These are phyloP conservation scores for Backusella luteola DNA, from an alignment of 192 early-diverging fungal genomes.

Conservation along the genomic window DNA sequence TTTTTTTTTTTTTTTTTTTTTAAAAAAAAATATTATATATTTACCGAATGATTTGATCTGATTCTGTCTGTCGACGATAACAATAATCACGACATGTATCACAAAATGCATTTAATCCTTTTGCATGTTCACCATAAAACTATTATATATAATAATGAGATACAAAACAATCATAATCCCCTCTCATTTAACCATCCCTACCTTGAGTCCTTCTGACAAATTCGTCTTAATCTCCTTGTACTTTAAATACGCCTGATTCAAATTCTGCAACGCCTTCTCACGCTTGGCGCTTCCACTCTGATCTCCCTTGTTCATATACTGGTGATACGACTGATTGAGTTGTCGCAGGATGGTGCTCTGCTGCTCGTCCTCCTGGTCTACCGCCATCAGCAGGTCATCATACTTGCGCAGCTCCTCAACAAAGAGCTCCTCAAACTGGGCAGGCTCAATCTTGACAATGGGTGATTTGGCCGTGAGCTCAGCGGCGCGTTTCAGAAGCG, in stretches of 20 bases:
- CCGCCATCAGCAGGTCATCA: slow-evolving; percentile 54
- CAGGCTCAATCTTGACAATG: slow-evolving; percentile 67
- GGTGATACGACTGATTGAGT: slow-evolving; percentile 62
- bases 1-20: not conserved
- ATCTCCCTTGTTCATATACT: slow-evolving; percentile 62
- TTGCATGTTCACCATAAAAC: slow-evolving; percentile 72
- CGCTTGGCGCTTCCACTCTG: slow-evolving; percentile 60
- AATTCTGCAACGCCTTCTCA: slow-evolving; percentile 73
- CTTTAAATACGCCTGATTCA: slow-evolving; percentile 72
- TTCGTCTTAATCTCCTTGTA: slow-evolving; percentile 75
- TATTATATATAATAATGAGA: slow-evolving; percentile 20
- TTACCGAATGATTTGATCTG: slow-evolving; percentile 51
- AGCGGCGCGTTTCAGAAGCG: slow-evolving; percentile 63
- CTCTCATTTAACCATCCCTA: slow-evolving; percentile 19
- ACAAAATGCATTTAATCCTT: slow-evolving; percentile 58
- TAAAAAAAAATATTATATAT: not conserved
- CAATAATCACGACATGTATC: slow-evolving; percentile 69
- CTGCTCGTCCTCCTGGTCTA: slow-evolving; percentile 57
- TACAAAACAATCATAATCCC: no score
- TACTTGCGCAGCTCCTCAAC: slow-evolving; percentile 70
- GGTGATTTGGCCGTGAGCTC: slow-evolving; percentile 60
- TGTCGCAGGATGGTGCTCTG: slow-evolving; percentile 62
- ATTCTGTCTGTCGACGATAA: slow-evolving; percentile 67
- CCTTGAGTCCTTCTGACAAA: slow-evolving; percentile 75
- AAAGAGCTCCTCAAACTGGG: slow-evolving; percentile 78